Evolutionary conservation across 1,284 basidiomycete genomes (phyloP), one percentile per base, ranked within the genome.

Genomic region (Vanrija sp.): DNA sequence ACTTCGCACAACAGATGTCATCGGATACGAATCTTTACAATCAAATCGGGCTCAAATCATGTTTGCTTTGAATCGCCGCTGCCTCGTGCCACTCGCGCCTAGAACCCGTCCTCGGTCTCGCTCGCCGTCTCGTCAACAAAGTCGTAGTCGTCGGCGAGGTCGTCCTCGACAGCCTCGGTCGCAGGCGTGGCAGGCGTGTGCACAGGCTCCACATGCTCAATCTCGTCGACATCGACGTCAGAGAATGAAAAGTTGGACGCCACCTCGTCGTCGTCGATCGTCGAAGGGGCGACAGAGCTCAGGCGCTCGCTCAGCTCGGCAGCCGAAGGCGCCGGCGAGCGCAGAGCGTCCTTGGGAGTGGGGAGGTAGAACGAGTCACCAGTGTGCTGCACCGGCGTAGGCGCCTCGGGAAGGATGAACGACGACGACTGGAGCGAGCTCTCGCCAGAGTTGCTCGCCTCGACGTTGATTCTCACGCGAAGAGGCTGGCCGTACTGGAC

Each of bases 401-500:
- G 36, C 9, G 59, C 49, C 41, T 56, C 36, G 14, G 67, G 67
- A 53, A 71, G 63, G 50, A 71, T 62, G 35, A 71, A 59, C 3
- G 66, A 51, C 18, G 65, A 67, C 18, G 61, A 55, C 14, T 49
- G 44, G 20, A 67, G 45, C 23, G 68, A 68, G 35, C 49, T 56
- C 25, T 57, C 47, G 45, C 54, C 47, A n/a, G 59, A 56, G 52
- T 49, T 41, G 37, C 43, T 38, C 27, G 59, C 62, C 48, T 66
- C 65, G 35, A 68, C 68, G 8, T 45, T 56, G 63, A 68, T 57
- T 20, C 65, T 61, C 38, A 74, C 47, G 19, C 68, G 54, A 5
- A 74, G 59, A 2, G 69, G 69, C 55, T 74, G 68, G 15, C 72
- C 72, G 53, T 72, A 72, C n/a, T 49, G 53, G 6, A 57, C 53